A percentile compares a stretch with the other conserved stretches of the same genome.
Conservation (phyloP, 805 yeast genomes). For the Kodamaea sagamina region DNA sequence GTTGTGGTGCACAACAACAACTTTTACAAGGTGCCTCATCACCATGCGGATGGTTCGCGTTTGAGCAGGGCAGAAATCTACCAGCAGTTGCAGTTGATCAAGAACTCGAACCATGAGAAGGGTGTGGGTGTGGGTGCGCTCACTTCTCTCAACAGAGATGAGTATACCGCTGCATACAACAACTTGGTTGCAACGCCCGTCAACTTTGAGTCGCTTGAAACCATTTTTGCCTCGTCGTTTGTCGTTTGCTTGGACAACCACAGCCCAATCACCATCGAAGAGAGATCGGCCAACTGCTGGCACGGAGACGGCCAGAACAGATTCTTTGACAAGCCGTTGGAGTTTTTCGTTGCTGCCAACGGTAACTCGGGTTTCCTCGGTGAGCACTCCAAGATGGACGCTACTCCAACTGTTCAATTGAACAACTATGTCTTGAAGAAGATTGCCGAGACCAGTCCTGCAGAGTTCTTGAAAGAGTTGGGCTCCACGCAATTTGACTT, state of each 20-base stretch:
- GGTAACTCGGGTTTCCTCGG: constrained; percentile 92
- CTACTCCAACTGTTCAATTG: constrained; percentile 88
- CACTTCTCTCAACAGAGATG: constrained; percentile 83
- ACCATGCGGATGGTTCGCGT: constrained; percentile 45
- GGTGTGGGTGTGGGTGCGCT: constrained; percentile 72
- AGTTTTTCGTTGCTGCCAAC: constrained; percentile 77
- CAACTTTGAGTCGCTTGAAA: constrained; percentile 60
- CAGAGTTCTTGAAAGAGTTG: constrained; percentile 30
- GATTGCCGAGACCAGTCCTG: constrained; percentile 50
- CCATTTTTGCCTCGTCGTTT: constrained; percentile 77
- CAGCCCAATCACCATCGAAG: constrained; percentile 75
- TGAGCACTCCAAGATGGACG: constrained; percentile 98
- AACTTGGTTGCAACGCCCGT: constrained; percentile 60
- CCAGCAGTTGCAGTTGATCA: constrained; percentile 59
- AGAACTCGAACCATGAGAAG: constrained; percentile 37
- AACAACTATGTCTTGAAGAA: constrained; percentile 72
- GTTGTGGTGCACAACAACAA: constrained; percentile 74
- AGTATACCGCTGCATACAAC: constrained; percentile 64
- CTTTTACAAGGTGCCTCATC: constrained; percentile 75
- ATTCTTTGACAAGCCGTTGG: constrained; percentile 88
- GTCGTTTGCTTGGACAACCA: constrained; percentile 75
- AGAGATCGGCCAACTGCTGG: constrained; percentile 85
- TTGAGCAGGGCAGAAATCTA: constrained; percentile 52
- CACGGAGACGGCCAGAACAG: constrained; percentile 94
- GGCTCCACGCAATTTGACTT: constrained; percentile 18